Base-by-base conservation (phyloP, 176 grass and related monocot genomes). In the Triticum urartu region DNA sequence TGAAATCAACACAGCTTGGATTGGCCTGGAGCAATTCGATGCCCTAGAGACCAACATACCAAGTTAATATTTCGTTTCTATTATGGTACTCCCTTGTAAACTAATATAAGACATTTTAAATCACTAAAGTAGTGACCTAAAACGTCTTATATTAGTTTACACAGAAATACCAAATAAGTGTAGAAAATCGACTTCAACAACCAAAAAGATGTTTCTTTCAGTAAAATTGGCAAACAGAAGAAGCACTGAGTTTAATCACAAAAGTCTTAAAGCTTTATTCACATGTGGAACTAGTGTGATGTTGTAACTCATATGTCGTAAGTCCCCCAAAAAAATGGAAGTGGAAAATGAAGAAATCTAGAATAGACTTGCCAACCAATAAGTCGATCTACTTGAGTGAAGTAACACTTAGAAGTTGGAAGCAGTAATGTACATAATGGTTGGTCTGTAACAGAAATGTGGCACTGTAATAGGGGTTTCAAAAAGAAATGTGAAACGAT, bases 151-250 rank as follows among this genome's bases (percentile, higher is more conserved):
- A 52, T 17, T 17, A 52, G 48, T 52, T 52, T 17, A 52, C 48
- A 52, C 5, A 52, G 14, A 5, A 52, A 52, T 54, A 73, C 3
- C 14, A 59, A 74, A 48, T 20, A 80, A 80, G 1, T 0, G 17
- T 56, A 73, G 75, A 38, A 22, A 58, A 33, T 39, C 48, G 42
- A 83, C 24, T 73, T 83, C 39, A 83, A 75, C 63, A 18, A 72
- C 71, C 12, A 87, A 72, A 82, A 15, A 7, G 13, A 66, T 70
- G 21, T 14, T 60, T 3, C 50, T 32, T 64, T 54, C 42, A 21
- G 34, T 77, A 38, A 11, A 66, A 72, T 39, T 39, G 60, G 22
- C 58, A 65, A 34, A 8, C 24, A 64, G 24, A 24, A 58, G 4
- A 25, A 32, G 2, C 20, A 72, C 56, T 59, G 21, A 21, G 26